A percentile compares a stretch with the other conserved stretches of the same genome.
These are phyloP conservation scores for Tricholoma flavovirens DNA, from an alignment of 768 basidiomycete species.

Conservation along the genomic window DNA sequence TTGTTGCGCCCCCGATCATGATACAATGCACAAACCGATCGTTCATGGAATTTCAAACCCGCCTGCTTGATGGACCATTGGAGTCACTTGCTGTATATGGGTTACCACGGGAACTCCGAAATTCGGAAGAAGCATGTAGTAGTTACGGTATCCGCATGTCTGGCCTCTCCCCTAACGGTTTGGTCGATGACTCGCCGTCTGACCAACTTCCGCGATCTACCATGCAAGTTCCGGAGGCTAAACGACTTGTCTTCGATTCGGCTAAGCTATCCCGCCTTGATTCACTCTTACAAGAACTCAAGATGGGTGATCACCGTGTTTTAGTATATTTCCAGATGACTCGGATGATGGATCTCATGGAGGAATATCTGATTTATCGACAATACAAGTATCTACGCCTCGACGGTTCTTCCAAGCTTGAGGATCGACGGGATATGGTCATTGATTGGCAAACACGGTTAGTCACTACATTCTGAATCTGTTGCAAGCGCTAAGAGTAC, in stretches of 20 bases:
- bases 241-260: slow-evolving; percentile 92
- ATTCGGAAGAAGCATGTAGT: slow-evolving; percentile 47
- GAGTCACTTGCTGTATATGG: slow-evolving; percentile 82
- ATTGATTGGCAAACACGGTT: slow-evolving; percentile 98
- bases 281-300: slow-evolving; percentile 83
- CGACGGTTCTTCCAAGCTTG: slow-evolving; percentile 91
- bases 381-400: slow-evolving; percentile 93
- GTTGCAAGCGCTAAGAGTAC: not conserved
- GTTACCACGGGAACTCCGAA: slow-evolving; percentile 58
- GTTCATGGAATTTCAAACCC: slow-evolving; percentile 67
- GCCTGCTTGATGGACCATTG: slow-evolving; percentile 58
- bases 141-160: slow-evolving; percentile 48
- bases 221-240: slow-evolving; percentile 93
- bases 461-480: slow-evolving; percentile 14
- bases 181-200: slow-evolving; percentile 58
- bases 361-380: slow-evolving; percentile 95
- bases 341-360: slow-evolving; percentile 98
- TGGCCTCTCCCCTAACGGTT: slow-evolving; percentile 57
- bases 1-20: slow-evolving; percentile 76
- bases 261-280: slow-evolving; percentile 94
- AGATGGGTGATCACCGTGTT: slow-evolving; percentile 88
- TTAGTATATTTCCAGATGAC: slow-evolving; percentile 99
- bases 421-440: slow-evolving; percentile 98
- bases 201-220: slow-evolving; percentile 75
- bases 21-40: slow-evolving; percentile 70